Evolutionary conservation across 192 early-diverging fungal species (phyloP).

Genomic region (Linnemannia schmuckeri): DNA sequence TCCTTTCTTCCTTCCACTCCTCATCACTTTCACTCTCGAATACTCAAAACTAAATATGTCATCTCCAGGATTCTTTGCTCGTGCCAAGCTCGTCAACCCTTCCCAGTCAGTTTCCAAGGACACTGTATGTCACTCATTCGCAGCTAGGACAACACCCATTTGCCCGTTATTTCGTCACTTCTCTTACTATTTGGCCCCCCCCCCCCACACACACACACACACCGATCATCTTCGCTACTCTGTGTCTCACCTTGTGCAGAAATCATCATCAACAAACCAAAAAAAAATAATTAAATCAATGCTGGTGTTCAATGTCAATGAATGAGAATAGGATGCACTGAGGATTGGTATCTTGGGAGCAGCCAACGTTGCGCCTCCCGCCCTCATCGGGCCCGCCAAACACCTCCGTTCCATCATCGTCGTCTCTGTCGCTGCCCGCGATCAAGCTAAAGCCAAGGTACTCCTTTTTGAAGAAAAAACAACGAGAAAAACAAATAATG

Average conservation of each 20-base stretch:
- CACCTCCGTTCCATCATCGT: constrained; percentile 41
- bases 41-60: background rate
- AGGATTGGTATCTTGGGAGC: constrained; percentile 68
- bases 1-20: background rate
- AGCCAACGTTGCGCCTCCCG: constrained; percentile 62
- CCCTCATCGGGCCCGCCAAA: constrained; percentile 58
- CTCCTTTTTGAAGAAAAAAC: background rate
- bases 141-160: too few relatives aligned
- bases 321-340: constrained; percentile 36
- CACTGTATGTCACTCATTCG: background rate
- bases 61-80: constrained; percentile 17
- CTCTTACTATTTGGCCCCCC: too few relatives aligned
- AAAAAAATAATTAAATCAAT: too few relatives aligned
- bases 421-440: constrained; percentile 66
- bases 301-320: too few relatives aligned
- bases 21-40: background rate
- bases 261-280: background rate
- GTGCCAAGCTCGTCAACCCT: background rate
- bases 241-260: background rate
- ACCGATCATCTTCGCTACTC: background rate
- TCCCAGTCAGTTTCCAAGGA: constrained; percentile 19
- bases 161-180: too few relatives aligned
- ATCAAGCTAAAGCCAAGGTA: constrained; percentile 49
- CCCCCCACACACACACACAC: too few relatives aligned
- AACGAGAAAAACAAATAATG: too few relatives aligned